A percentile compares a stretch with the other conserved stretches of the same genome.
These are phyloP conservation scores for Stenocarpella maydis DNA, from an alignment of 2,329 filamentous ascomycete species.

Conservation along the genomic window DNA sequence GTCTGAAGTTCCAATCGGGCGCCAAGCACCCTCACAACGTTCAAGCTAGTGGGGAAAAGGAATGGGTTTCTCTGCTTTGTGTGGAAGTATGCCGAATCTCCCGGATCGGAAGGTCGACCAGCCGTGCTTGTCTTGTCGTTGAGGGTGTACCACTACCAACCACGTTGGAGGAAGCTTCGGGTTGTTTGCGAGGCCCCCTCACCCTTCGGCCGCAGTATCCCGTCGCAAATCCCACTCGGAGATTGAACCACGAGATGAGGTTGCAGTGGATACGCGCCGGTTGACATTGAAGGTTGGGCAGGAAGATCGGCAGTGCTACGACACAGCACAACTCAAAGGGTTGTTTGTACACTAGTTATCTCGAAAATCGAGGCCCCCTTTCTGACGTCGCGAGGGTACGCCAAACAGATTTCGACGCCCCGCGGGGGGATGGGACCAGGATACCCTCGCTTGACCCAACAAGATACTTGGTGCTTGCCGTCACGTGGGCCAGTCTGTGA, in stretches of 20 bases:
- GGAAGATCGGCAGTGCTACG: slow-evolving; percentile 31
- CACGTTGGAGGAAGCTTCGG: background rate
- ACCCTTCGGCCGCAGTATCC: background rate
- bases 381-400: slow-evolving; percentile 2
- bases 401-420: slow-evolving; percentile 5
- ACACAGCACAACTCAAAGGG: slow-evolving; percentile 4
- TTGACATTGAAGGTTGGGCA: slow-evolving; percentile 28
- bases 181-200: slow-evolving; percentile 5
- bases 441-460: slow-evolving; percentile 1
- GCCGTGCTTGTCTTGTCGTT: slow-evolving; percentile 11
- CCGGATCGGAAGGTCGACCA: slow-evolving; percentile 21
- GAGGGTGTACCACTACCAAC: slow-evolving; percentile 10
- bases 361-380: slow-evolving; percentile 7
- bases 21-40: slow-evolving; percentile 14
- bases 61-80: slow-evolving; percentile 9
- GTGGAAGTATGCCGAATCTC: slow-evolving; percentile 17
- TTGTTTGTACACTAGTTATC: slow-evolving; percentile 11
- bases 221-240: background rate
- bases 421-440: background rate
- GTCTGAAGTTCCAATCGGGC: slow-evolving; percentile 10
- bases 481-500: slow-evolving; percentile 27
- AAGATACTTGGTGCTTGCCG: slow-evolving; percentile 19
- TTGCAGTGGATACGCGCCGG: slow-evolving; percentile 13
- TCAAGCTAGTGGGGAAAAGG: slow-evolving; percentile 24
- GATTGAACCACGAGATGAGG: slow-evolving; percentile 25